A percentile compares a stretch with the other conserved stretches of the same genome.
phyloP scores from a whole-genome alignment of 2,329 filamentous ascomycete species.

The Massarina eburnea region DNA sequence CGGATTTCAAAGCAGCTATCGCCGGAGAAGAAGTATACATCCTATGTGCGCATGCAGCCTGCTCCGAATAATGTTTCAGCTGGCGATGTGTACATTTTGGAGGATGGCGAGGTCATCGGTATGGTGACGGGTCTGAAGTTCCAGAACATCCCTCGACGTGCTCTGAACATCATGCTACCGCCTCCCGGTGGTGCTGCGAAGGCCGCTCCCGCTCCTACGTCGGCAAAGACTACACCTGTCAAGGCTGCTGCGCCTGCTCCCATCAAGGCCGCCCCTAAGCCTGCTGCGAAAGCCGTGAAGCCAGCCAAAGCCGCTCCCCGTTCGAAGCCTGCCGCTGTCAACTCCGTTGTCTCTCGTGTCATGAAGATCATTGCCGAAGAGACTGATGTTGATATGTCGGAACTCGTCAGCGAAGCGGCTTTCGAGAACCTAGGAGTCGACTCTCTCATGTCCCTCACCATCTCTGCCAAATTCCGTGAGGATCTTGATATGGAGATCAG shows the following conservation, averaged over 20 bases:
- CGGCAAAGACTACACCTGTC: conserved; percentile 35
- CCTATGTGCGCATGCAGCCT: conserved; percentile 64
- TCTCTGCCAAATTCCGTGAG: conserved; percentile 63
- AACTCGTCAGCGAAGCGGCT: conserved; percentile 61
- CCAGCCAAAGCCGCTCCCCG: conserved; percentile 23
- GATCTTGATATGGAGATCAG: conserved; percentile 62
- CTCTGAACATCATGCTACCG: conserved; percentile 68
- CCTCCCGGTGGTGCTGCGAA: conserved; percentile 54
- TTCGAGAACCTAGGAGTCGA: conserved; percentile 66
- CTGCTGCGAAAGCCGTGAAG: conserved; percentile 54
- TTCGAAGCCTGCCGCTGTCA: conserved; percentile 50
- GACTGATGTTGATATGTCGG: conserved; percentile 59
- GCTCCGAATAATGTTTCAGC: conserved; percentile 57
- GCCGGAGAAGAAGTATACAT: conserved; percentile 57
- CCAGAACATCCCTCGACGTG: conserved; percentile 65
- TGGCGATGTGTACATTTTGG: conserved; percentile 63
- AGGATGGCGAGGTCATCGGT: conserved; percentile 60
- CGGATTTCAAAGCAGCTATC: conserved; percentile 57
- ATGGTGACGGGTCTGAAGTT: conserved; percentile 66
- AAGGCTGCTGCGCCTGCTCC: conserved; percentile 41
- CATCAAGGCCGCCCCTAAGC: conserved; percentile 50
- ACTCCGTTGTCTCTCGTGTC: conserved; percentile 55
- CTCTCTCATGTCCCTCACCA: conserved; percentile 62
- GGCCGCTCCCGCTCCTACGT: conserved; percentile 31
- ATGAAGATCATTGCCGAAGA: conserved; percentile 70